Conservation (phyloP, 2,329 filamentous ascomycete species). For the Tolypocladium endophyticum region DNA sequence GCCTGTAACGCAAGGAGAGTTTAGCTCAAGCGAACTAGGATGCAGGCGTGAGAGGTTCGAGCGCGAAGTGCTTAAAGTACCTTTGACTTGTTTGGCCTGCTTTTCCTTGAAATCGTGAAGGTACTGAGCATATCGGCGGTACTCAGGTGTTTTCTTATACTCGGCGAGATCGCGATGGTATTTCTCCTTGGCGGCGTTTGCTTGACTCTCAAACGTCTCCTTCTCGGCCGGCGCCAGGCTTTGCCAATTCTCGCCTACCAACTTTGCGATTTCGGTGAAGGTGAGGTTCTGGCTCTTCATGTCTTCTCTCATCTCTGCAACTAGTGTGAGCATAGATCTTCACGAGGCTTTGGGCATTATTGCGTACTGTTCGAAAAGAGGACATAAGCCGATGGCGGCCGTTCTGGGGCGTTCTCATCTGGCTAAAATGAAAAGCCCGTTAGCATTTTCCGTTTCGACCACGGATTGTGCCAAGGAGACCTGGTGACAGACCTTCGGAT, state of each 20-base stretch:
- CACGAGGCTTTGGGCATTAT: not conserved
- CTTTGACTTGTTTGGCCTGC: conserved; percentile 48
- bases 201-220: conserved; percentile 62
- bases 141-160: conserved; percentile 69
- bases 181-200: conserved; percentile 62
- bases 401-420: conserved; percentile 70
- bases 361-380: conserved; percentile 70
- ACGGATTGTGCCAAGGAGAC: no score
- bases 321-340: not conserved
- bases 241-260: conserved; percentile 77
- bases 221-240: conserved; percentile 55
- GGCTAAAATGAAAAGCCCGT: conserved; percentile 33
- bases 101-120: conserved; percentile 69
- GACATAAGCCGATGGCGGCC: conserved; percentile 74
- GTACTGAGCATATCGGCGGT: conserved; percentile 59
- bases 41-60: not conserved
- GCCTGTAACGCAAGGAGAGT: conserved; percentile 6
- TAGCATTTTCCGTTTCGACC: not conserved
- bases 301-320: conserved; percentile 64
- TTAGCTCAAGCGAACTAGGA: conserved; percentile 1
- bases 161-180: conserved; percentile 62
- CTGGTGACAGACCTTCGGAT: conserved; percentile 51
- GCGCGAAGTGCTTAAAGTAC: conserved; percentile 22
- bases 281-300: conserved; percentile 66
- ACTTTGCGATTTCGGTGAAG: conserved; percentile 75